Evolutionary conservation across 1,139 yeast species (phyloP).

Genomic region (Debaryomyces sp.): DNA sequence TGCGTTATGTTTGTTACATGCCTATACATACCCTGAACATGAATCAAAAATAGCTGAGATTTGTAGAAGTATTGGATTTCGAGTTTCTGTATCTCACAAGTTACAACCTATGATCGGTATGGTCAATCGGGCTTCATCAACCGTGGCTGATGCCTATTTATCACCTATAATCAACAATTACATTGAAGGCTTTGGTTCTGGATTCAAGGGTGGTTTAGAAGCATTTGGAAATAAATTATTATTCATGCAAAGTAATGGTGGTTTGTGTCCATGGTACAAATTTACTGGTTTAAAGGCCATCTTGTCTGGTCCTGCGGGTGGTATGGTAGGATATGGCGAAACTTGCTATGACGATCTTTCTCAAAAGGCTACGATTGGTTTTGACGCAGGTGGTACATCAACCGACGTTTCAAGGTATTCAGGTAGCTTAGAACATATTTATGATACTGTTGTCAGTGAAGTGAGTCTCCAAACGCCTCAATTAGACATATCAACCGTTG

Average conservation of each 20-base stretch:
- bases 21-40: slow-evolving; percentile 45
- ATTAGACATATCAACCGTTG: slow-evolving; percentile 49
- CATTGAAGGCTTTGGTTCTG: slow-evolving; percentile 39
- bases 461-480: slow-evolving; percentile 49
- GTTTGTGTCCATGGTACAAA: slow-evolving; percentile 51
- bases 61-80: slow-evolving; percentile 38
- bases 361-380: slow-evolving; percentile 44
- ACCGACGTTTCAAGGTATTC: slow-evolving; percentile 49
- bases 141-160: slow-evolving; percentile 49
- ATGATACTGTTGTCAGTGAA: slow-evolving; percentile 47
- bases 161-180: slow-evolving; percentile 42
- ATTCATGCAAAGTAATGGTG: slow-evolving; percentile 54
- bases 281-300: slow-evolving; percentile 52
- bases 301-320: slow-evolving; percentile 55
- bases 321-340: slow-evolving; percentile 52
- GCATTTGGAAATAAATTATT: slow-evolving; percentile 46
- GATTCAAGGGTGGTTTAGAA: slow-evolving; percentile 47
- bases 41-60: slow-evolving; percentile 40
- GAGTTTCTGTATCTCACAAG: slow-evolving; percentile 43
- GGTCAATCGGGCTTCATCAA: slow-evolving; percentile 46
- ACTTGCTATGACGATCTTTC: slow-evolving; percentile 40
- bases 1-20: slow-evolving; percentile 43
- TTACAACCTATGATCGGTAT: slow-evolving; percentile 50
- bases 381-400: slow-evolving; percentile 52
- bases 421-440: slow-evolving; percentile 44